Evolutionary conservation across 768 basidiomycete species (phyloP), one percentile per base, ranked within the genome.

Genomic region (Termitomyces sp.): DNA sequence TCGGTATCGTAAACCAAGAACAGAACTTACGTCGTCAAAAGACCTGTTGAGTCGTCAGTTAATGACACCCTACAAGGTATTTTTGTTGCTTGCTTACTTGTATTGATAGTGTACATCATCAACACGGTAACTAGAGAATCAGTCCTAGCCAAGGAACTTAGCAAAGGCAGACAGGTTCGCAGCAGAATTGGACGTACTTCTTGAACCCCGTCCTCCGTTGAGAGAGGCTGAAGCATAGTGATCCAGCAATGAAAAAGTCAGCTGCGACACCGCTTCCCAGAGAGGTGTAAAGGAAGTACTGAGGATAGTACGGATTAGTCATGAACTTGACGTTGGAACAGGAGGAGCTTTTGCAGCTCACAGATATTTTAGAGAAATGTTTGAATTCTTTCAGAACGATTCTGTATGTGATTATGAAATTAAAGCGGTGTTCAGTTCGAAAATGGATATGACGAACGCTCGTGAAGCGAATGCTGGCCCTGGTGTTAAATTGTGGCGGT

Each of bases 71-170:
- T 7, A 27, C 25, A 31, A 34, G 25, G 5, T 12, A 21, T 27
- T 8, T 21, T 4, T 25, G 2, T 41, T 10, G 2, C 43, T 7
- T 27, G 65, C 75, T 50, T 55, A 80, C 80, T 72, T 59, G 80
- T 81, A 59, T 80, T 81, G 52, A 83, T 71, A n/a, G 75, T 71
- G 56, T 80, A 82, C 54, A 77, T 50, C 58, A 82, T 76, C 23
- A 83, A 65, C n/a, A 72, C 64, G 16, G 70, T 75, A 9, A 82
- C 62, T 4, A 82, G 54, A 0, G 76, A 73, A 47, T 82, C 74
- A 23, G 80, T 81, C 47, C 80, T 79, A 44, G 6, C 12, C 10
- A 42, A 27, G 44, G 35, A 40, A 38, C 17, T 29, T 9, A 56
- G 54, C 2, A 57, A 42, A 23, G 25, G 44, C 6, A 40, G 7